Evolutionary conservation across 2,329 filamentous ascomycete species (phyloP), one percentile per base, ranked within the genome.

Genomic region (Onygenales sp.): DNA sequence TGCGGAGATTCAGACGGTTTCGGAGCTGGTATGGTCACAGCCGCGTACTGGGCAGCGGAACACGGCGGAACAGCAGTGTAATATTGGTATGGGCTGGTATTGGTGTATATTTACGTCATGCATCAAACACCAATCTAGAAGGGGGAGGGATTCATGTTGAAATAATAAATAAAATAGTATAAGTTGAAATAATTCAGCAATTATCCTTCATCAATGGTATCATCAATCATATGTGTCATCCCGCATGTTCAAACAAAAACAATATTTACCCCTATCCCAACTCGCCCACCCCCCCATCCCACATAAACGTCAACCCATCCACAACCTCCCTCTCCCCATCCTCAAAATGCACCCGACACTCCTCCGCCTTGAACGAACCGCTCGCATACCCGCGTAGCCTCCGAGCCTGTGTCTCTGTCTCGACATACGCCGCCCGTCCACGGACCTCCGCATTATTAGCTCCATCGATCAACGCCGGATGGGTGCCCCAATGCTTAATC

Each of bases 391-490:
- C 39, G 17, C 33, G 43, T 36, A 57, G 34, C n/a, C 27, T 46
- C 40, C 39, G 36, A 14, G 51, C 53, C n/a, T 57, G 51, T 21
- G 32, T 34, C 2, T 36, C 21, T 17, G n/a, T 17, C 14, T 55
- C 44, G 42, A 55, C 40, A 37, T 37, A 34, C 27, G 52, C 13
- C 11, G 53, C 56, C 39, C 21, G 31, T 11, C 56, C 56, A 11
- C 14, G 37, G 31, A 49, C 46, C 13, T 51, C 47, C 21, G 49
- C 37, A 42, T 37, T 36, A 33, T 40, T 48, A 2, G 21, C 11
- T 33, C 49, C 53, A 13, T 60, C 42, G 3, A 52, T 27, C 5
- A 58, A 40, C 27, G 40, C 55, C 5, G 49, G 51, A 51, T 54
- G 51, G 17, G 21, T 42, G 14, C 54, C 54, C 34, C 54, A 53